These are phyloP conservation scores for Chloromonas sp. DNA, from an alignment of 163 green algal genomes.

Conservation along the genomic window DNA sequence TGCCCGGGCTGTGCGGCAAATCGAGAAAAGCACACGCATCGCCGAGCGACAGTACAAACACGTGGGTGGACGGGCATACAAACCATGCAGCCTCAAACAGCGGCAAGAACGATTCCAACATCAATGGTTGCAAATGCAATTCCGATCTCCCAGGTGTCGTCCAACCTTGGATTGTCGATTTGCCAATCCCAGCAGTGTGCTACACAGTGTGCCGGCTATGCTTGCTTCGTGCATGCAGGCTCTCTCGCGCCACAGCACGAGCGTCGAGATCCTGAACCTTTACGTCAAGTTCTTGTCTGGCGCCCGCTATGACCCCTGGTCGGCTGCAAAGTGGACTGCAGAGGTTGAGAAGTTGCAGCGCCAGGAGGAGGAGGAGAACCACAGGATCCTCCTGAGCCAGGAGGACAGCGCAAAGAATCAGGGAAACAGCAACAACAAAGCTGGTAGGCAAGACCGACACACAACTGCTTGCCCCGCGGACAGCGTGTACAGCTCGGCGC, in stretches of 20 bases:
- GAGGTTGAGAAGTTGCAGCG: background rate
- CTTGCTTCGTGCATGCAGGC: background rate
- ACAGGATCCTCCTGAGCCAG: background rate
- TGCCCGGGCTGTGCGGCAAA: background rate
- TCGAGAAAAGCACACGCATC: background rate
- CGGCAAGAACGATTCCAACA: background rate
- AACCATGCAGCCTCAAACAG: background rate
- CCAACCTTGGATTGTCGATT: background rate
- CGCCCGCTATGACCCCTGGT: slow-evolving; percentile 23
- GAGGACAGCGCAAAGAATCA: background rate
- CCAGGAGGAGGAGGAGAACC: background rate
- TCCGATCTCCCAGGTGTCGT: too few species aligned
- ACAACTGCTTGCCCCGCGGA: too few species aligned
- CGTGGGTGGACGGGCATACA: background rate
- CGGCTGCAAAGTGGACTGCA: background rate
- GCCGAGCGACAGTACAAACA: background rate
- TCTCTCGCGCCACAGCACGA: slow-evolving; percentile 23
- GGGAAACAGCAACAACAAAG: background rate
- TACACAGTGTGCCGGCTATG: background rate
- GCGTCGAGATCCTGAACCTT: slow-evolving; percentile 30
- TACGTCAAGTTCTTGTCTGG: slow-evolving; percentile 30
- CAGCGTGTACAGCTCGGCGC: too few species aligned
- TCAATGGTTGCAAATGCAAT: background rate
- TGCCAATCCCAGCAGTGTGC: background rate
- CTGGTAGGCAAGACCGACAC: too few species aligned